phyloP scores from a whole-genome alignment of 2,329 filamentous ascomycete genomes.

The Penicillium sp. region DNA sequence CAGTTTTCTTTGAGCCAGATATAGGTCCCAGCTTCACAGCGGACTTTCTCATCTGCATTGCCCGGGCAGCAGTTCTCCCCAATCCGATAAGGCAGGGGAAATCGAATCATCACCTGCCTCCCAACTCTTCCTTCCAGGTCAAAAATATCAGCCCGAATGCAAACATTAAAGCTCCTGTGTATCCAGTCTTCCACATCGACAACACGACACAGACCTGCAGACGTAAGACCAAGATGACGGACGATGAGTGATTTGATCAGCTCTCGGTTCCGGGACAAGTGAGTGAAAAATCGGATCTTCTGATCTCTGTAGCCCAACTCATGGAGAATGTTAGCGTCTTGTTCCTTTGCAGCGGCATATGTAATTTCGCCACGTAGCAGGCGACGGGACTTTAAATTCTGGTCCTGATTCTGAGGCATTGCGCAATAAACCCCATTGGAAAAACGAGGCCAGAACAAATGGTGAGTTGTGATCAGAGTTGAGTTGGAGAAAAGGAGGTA shows the following conservation, averaged over 20 bases:
- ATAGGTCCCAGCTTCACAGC: constrained; percentile 44
- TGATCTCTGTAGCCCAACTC: constrained; percentile 19
- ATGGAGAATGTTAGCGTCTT: constrained; percentile 26
- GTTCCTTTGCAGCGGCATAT: constrained; percentile 20
- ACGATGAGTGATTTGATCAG: constrained; percentile 4
- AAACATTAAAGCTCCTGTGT: background rate
- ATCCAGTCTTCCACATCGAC: background rate
- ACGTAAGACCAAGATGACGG: background rate
- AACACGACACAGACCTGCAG: background rate
- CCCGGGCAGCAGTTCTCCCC: constrained; percentile 40
- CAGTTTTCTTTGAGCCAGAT: constrained; percentile 38
- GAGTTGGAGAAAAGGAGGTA: too few species aligned
- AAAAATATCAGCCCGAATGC: background rate
- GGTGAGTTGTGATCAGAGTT: too few species aligned
- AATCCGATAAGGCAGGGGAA: constrained; percentile 22
- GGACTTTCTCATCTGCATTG: constrained; percentile 45
- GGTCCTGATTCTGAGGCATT: too few species aligned
- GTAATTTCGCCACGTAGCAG: constrained; percentile 24
- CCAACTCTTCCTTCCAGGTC: background rate
- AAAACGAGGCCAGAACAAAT: too few species aligned
- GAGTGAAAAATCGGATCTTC: constrained; percentile 14
- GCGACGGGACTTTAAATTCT: constrained; percentile 1
- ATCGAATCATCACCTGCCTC: background rate
- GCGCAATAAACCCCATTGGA: too few species aligned
- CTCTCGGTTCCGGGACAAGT: constrained; percentile 7